Percentiles rank a stretch among this genome's conserved stretches.
phyloP scores from a whole-genome alignment of 192 early-diverging fungal genomes.

The Diversispora eburnea region DNA sequence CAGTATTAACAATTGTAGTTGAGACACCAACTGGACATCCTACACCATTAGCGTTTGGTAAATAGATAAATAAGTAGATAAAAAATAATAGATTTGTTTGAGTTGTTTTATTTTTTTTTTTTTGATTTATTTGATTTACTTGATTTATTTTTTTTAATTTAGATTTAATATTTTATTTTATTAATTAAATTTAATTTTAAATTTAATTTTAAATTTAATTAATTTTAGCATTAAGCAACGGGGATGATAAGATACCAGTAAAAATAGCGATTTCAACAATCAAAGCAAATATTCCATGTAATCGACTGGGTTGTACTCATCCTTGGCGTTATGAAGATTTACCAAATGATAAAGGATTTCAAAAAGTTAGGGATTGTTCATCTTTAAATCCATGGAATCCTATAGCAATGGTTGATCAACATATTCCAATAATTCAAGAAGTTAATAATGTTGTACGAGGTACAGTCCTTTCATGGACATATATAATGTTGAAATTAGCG shows the following conservation, averaged over 20 bases:
- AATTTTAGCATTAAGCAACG: constrained; percentile 8
- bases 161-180: background rate
- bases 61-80: no score
- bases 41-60: constrained; percentile 8
- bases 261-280: background rate
- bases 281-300: constrained; percentile 2
- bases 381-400: background rate
- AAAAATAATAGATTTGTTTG: no score
- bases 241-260: constrained; percentile 12
- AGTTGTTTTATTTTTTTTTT: no score
- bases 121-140: background rate
- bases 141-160: background rate
- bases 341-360: constrained; percentile 1
- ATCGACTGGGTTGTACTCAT: background rate
- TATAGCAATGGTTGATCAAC: constrained; percentile 17
- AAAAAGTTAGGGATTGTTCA: constrained; percentile 4
- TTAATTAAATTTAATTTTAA: background rate
- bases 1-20: constrained; percentile 10
- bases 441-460: background rate
- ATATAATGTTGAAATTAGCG: constrained; percentile 9
- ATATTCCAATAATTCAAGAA: background rate
- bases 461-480: constrained; percentile 16
- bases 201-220: background rate
- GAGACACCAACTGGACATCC: constrained; percentile 5
- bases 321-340: constrained; percentile 1